Evolutionary conservation across 2,329 filamentous ascomycete genomes (phyloP).

Genomic region (Ophiosphaerella narmari): DNA sequence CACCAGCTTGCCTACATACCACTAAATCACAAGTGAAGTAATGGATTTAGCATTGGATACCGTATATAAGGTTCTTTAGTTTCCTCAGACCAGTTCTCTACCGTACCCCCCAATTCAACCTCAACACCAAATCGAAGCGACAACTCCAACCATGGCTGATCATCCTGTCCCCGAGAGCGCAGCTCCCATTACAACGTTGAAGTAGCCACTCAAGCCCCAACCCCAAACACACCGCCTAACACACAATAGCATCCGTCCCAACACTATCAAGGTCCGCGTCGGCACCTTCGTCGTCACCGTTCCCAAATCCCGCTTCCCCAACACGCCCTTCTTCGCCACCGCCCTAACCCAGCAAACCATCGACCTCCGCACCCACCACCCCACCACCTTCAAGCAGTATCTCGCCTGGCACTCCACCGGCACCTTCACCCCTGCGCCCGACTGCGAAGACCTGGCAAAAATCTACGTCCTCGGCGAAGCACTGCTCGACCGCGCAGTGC

Average conservation of each 20-base stretch:
- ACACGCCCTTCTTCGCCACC: neutral
- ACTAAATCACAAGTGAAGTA: too few relatives aligned
- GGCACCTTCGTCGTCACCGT: neutral
- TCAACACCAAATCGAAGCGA: too few relatives aligned
- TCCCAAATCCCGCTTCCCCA: neutral
- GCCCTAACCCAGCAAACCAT: neutral
- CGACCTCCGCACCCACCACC: neutral
- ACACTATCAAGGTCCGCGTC: neutral
- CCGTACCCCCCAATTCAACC: too few relatives aligned
- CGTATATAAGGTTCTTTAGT: too few relatives aligned
- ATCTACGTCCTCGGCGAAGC: slow-evolving; percentile 11
- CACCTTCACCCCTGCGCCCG: neutral
- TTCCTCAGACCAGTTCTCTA: too few relatives aligned
- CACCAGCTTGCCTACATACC: too few relatives aligned
- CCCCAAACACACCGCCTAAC: too few relatives aligned
- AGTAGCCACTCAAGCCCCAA: too few relatives aligned
- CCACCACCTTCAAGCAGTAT: neutral
- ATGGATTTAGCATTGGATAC: too few relatives aligned
- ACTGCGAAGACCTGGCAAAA: neutral
- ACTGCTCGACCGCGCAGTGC: slow-evolving; percentile 6
- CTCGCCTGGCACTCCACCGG: neutral
- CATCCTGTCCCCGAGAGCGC: too few relatives aligned
- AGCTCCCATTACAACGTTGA: too few relatives aligned
- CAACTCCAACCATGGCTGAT: too few relatives aligned
- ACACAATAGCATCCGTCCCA: neutral